phyloP scores from a whole-genome alignment of 805 yeast genomes.

The Starmerella vitae region DNA sequence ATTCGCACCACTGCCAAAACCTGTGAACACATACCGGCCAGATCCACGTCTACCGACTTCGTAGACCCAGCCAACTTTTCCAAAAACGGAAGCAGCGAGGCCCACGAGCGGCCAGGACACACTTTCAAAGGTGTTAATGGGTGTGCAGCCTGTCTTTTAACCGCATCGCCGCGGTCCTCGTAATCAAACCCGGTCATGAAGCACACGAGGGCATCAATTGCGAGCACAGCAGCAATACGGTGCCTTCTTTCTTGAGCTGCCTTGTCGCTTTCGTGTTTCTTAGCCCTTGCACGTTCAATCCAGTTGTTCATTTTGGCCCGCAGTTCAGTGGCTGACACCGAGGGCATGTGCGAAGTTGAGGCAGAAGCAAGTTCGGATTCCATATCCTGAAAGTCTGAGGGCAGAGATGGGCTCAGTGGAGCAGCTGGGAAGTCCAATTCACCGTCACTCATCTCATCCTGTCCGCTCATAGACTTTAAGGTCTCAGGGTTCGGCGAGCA shows the following conservation, averaged over 20 bases:
- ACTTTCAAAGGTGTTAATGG: no score
- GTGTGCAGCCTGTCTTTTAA: not conserved
- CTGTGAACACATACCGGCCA: conserved; percentile 25
- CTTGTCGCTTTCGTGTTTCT: conserved; percentile 32
- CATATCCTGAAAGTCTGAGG: conserved; percentile 24
- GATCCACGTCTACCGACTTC: conserved; percentile 19
- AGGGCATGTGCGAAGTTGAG: no score
- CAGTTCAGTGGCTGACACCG: not conserved
- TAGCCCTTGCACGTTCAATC: conserved; percentile 28
- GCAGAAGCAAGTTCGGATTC: not conserved
- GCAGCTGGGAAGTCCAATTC: conserved; percentile 23
- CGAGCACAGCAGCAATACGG: conserved; percentile 26
- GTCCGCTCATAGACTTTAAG: not conserved
- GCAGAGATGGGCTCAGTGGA: conserved; percentile 32
- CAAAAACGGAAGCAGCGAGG: conserved; percentile 27
- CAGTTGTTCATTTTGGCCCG: conserved; percentile 26
- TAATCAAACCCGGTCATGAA: conserved; percentile 30
- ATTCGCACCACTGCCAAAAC: conserved; percentile 25
- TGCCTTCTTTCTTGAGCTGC: conserved; percentile 22
- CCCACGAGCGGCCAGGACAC: conserved; percentile 28
- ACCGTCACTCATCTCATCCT: conserved; percentile 4
- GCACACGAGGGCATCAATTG: conserved; percentile 31
- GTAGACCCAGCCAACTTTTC: conserved; percentile 21
- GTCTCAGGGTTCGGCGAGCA: no score
- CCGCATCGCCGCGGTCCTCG: conserved; percentile 28